A percentile compares a stretch with the other conserved stretches of the same genome.
Conservation (phyloP, 2,329 filamentous ascomycete genomes). For the Monilinia polystroma region DNA sequence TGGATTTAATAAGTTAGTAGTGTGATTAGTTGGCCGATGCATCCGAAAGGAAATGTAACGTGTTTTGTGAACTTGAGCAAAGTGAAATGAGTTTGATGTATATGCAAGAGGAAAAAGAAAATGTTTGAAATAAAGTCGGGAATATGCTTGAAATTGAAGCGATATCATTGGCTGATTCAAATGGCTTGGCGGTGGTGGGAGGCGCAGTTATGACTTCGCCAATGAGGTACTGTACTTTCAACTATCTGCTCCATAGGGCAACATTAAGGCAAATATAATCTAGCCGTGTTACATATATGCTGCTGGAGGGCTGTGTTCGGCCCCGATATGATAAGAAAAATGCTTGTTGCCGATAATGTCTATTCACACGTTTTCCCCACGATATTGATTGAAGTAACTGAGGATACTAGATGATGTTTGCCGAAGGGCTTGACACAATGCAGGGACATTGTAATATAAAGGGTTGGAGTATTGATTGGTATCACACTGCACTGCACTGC, state of each 20-base stretch:
- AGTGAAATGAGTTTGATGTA: constrained; percentile 3
- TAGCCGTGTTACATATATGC: neutral
- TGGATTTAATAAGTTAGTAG: neutral
- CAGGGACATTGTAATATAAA: neutral
- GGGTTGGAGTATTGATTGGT: neutral
- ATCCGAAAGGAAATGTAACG: neutral
- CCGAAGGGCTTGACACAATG: neutral
- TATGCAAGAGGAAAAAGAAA: constrained; percentile 5
- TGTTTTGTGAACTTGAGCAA: neutral
- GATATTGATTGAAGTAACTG: neutral
- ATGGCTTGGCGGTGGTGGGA: too few relatives aligned
- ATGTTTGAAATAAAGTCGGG: neutral
- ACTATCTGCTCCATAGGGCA: neutral
- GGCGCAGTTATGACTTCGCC: constrained; percentile 16
- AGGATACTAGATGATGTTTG: neutral
- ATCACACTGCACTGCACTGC: neutral
- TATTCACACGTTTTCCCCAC: constrained; percentile 9
- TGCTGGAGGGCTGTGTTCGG: neutral
- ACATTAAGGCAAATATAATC: constrained; percentile 1
- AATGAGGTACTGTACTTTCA: neutral
- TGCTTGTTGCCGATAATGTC: constrained; percentile 2
- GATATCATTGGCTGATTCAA: constrained; percentile 2
- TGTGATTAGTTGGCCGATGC: neutral
- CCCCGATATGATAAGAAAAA: neutral
- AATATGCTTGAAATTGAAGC: neutral